Evolutionary conservation across 345 rosid genomes (phyloP).

Genomic region (Populus pruinosa): DNA sequence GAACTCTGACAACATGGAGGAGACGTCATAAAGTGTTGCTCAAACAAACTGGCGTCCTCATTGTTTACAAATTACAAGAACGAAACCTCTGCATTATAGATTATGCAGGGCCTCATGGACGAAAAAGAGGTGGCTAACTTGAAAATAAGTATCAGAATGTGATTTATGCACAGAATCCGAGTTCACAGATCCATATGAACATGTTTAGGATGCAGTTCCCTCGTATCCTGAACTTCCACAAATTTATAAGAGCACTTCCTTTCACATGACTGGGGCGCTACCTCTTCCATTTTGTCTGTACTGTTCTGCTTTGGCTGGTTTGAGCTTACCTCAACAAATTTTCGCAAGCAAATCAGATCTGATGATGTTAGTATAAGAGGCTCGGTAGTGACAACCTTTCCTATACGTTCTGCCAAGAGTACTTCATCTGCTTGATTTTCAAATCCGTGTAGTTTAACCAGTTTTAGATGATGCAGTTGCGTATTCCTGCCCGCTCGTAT

Average conservation of each 20-base stretch:
- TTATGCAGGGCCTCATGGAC: neutral
- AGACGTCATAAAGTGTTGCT: neutral
- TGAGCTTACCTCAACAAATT: neutral
- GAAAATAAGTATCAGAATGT: neutral
- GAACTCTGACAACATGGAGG: neutral
- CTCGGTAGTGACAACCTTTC: conserved; percentile 20
- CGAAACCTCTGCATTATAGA: neutral
- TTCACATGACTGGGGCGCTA: neutral
- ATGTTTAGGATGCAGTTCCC: conserved; percentile 21
- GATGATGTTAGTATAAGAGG: conserved; percentile 29
- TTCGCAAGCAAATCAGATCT: conserved; percentile 14
- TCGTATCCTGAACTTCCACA: conserved; percentile 10
- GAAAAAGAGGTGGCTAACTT: neutral
- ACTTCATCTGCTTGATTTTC: conserved; percentile 24
- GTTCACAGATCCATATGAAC: conserved; percentile 22
- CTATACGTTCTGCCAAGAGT: conserved; percentile 27
- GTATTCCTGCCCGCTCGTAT: conserved; percentile 28
- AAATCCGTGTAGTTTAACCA: conserved; percentile 49
- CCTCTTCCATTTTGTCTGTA: neutral
- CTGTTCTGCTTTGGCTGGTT: conserved; percentile 2
- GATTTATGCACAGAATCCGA: neutral
- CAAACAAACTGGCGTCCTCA: neutral
- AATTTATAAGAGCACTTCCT: neutral
- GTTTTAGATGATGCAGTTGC: conserved; percentile 27
- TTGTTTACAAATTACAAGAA: neutral